phyloP scores from a whole-genome alignment of 2,329 filamentous ascomycete species.

The Fusarium musae region DNA sequence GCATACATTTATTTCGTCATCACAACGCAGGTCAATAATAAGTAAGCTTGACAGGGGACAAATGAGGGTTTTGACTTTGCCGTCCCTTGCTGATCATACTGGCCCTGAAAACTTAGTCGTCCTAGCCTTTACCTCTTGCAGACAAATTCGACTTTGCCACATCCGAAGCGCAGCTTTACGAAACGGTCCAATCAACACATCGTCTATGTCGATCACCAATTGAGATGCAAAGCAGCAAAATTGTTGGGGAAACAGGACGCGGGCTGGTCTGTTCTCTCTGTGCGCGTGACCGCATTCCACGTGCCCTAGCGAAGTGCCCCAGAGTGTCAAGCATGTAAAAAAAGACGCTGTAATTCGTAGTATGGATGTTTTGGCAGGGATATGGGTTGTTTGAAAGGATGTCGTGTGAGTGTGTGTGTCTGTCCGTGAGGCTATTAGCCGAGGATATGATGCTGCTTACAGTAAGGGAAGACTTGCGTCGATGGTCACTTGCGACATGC shows the following conservation, averaged over 20 bases:
- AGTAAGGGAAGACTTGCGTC: not conserved
- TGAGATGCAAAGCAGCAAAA: conserved; percentile 32
- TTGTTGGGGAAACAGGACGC: conserved; percentile 38
- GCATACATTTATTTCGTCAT: not conserved
- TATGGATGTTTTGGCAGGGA: conserved; percentile 6
- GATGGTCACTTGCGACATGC: conserved; percentile 21
- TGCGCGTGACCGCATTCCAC: conserved; percentile 38
- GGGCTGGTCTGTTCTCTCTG: conserved; percentile 25
- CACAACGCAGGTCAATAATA: not conserved
- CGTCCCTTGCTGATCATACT: conserved; percentile 19
- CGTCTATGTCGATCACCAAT: conserved; percentile 29
- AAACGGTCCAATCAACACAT: conserved; percentile 31
- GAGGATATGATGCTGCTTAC: conserved; percentile 14
- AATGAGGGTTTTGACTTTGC: not conserved
- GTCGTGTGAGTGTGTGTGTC: not conserved
- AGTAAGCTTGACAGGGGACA: not conserved
- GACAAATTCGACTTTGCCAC: conserved; percentile 26
- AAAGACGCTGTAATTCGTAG: conserved; percentile 6
- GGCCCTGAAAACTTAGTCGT: not conserved
- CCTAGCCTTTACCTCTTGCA: conserved; percentile 1
- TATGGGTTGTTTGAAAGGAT: not conserved
- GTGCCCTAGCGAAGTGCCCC: conserved; percentile 16
- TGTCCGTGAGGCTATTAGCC: conserved; percentile 19
- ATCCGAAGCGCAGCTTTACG: not conserved
- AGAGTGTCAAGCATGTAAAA: not conserved